Base-by-base conservation (phyloP, 306 rosid genomes). In the Castanopsis chinensis region DNA sequence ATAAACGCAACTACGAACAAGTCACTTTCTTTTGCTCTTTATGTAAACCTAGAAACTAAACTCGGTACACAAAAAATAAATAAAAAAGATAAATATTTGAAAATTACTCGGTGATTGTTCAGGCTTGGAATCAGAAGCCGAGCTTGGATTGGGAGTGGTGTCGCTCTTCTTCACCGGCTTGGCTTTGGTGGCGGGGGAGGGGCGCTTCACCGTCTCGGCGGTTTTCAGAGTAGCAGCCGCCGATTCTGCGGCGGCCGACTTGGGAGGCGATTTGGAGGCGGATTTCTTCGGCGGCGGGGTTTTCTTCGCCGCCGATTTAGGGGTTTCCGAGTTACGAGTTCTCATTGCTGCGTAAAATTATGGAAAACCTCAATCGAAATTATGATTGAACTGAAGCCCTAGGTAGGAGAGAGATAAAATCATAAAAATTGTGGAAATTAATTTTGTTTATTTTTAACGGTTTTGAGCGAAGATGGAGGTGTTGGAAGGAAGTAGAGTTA, bases 271-370 rank as follows among this genome's bases (percentile, higher is more conserved):
- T 84, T 84, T 89, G 11, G 79, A 15, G 33, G 88, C 68, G 41
- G 89, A 20, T 81, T 89, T 90, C 76, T 83, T 86, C 60, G 76
- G 61, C 81, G 86, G 91, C 70, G 78, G 92, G 18, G 90, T 84
- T 61, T 79, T 92, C 78, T 77, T 90, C 19, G 83, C 56, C 19
- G 88, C 69, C 59, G 90, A 60, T 80, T 88, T 88, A 1, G 88
- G 69, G 0, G 77, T 60, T 74, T 72, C 92, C 3, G 83, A 75
- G 35, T 86, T 91, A 52, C 94, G 92, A 74, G 92, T 89, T 69
- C 84, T 88, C 97, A 93, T 93, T 93, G 74, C 17, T 55, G 55
- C 3, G 45, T 41, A 41, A 41, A 41, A 2, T 41, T 41, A 41
- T 41, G 45, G 45, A 4, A 35, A 23, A 19, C 13, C 51, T 11